These are phyloP conservation scores for Termitomyces sp. DNA, from an alignment of 768 basidiomycete genomes.

Conservation along the genomic window DNA sequence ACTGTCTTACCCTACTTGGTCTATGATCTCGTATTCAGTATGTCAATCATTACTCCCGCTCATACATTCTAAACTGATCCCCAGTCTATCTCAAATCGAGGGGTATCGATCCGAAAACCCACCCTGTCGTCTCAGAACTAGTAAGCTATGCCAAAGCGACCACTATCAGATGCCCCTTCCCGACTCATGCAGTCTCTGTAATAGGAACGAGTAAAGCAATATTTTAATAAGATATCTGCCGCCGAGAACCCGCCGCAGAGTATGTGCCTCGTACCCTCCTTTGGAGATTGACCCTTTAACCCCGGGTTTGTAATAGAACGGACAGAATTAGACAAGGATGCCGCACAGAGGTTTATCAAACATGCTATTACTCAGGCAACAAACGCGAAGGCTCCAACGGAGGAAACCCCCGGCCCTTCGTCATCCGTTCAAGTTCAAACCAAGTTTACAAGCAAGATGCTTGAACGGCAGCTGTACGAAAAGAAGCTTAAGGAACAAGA, in stretches of 20 bases:
- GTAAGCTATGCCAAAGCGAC: slow-evolving; percentile 31
- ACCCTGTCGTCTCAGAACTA: slow-evolving; percentile 74
- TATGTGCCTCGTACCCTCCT: slow-evolving; percentile 27
- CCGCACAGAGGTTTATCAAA: slow-evolving; percentile 81
- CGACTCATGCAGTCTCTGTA: slow-evolving; percentile 1
- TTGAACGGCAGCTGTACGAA: slow-evolving; percentile 65
- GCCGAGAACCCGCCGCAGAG: slow-evolving; percentile 69
- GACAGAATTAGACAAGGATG: slow-evolving; percentile 69
- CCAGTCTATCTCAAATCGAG: slow-evolving; percentile 79
- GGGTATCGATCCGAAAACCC: slow-evolving; percentile 77
- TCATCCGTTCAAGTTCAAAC: slow-evolving; percentile 39
- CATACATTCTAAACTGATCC: slow-evolving; percentile 11
- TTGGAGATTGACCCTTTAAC: slow-evolving; percentile 2
- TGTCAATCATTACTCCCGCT: slow-evolving; percentile 23
- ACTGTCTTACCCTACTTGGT: slow-evolving; percentile 77
- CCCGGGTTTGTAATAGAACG: slow-evolving; percentile 29
- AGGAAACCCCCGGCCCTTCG: slow-evolving; percentile 31
- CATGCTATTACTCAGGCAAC: slow-evolving; percentile 72
- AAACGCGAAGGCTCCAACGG: slow-evolving; percentile 31
- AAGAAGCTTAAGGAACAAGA: slow-evolving; percentile 51
- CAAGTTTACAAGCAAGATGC: slow-evolving; percentile 72
- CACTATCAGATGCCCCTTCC: slow-evolving; percentile 3
- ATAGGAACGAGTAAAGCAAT: slow-evolving; percentile 73
- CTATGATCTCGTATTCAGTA: slow-evolving; percentile 86
- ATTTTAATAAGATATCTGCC: slow-evolving; percentile 79